Conservation (phyloP, 257 asterid species). For the Ehretia macrophylla region DNA sequence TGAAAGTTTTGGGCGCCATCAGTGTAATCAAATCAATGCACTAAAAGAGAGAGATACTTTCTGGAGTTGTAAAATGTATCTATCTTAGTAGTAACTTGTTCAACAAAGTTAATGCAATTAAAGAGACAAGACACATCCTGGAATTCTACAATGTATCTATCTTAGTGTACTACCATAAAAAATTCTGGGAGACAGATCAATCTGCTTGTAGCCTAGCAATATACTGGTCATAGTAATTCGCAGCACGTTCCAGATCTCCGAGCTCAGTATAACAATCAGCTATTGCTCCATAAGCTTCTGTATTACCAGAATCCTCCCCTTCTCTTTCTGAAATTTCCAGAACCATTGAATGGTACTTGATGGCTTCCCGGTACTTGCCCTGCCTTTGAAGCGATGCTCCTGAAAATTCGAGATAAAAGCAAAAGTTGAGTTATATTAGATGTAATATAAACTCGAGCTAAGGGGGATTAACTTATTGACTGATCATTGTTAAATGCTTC, state of each 20-base stretch:
- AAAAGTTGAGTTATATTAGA: background rate
- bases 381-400: constrained; percentile 97
- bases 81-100: no score
- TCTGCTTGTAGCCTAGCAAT: constrained; percentile 84
- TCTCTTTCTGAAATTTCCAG: constrained; percentile 71
- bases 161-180: no score
- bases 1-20: no score
- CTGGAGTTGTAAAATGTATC: no score
- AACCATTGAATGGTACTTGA: constrained; percentile 78
- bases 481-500: no score
- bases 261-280: constrained; percentile 97
- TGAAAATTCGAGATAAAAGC: constrained; percentile 17
- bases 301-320: constrained; percentile 88
- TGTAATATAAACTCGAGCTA: background rate
- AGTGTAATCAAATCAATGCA: no score
- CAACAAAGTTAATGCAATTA: no score
- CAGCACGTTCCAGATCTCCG: constrained; percentile 90
- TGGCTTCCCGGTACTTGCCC: constrained; percentile 79
- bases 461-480: no score
- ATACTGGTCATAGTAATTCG: constrained; percentile 79
- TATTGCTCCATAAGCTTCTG: constrained; percentile 96
- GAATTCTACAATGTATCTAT: no score
- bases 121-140: no score
- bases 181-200: constrained; percentile 18
- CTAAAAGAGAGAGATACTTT: no score